Conservation (phyloP, 768 basidiomycete species). For the Lentinula guzmanii region DNA sequence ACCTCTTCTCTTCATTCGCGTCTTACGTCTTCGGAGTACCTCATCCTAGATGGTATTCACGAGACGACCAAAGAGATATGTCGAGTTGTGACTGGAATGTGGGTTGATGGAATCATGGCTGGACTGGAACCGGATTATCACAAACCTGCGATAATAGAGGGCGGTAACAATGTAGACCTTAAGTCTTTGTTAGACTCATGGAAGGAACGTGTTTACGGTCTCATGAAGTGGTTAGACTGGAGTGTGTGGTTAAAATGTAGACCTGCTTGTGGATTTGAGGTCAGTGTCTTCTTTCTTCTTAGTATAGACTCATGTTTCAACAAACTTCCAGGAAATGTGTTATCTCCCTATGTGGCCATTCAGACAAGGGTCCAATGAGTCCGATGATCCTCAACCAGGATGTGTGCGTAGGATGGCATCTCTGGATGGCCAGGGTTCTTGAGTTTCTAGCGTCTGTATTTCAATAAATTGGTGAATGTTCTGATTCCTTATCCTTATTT, state of each 20-base stretch:
- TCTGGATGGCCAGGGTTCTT: background rate
- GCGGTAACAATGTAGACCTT: background rate
- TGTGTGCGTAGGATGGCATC: background rate
- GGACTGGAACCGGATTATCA: constrained; percentile 10
- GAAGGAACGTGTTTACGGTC: constrained; percentile 3
- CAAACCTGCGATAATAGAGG: background rate
- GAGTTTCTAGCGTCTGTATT: too few relatives aligned
- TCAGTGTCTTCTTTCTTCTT: background rate
- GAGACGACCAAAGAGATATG: constrained; percentile 17
- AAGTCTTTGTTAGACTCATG: constrained; percentile 6
- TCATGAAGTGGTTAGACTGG: constrained; percentile 19
- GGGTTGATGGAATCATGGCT: constrained; percentile 14
- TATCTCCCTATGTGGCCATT: constrained; percentile 5
- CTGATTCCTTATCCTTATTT: too few relatives aligned
- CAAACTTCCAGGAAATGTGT: background rate
- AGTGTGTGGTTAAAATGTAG: constrained; percentile 18
- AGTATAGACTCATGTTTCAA: too few relatives aligned
- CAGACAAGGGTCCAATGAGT: background rate
- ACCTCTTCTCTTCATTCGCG: constrained; percentile 1
- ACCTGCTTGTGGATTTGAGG: constrained; percentile 16
- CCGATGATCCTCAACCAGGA: constrained; percentile 1
- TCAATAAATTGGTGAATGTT: too few relatives aligned
- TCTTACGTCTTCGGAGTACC: constrained; percentile 13
- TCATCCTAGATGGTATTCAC: constrained; percentile 13
- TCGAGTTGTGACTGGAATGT: constrained; percentile 12